These are phyloP conservation scores for Saccharomycodes ludwigii DNA, from an alignment of 805 yeast species.

Conservation along the genomic window DNA sequence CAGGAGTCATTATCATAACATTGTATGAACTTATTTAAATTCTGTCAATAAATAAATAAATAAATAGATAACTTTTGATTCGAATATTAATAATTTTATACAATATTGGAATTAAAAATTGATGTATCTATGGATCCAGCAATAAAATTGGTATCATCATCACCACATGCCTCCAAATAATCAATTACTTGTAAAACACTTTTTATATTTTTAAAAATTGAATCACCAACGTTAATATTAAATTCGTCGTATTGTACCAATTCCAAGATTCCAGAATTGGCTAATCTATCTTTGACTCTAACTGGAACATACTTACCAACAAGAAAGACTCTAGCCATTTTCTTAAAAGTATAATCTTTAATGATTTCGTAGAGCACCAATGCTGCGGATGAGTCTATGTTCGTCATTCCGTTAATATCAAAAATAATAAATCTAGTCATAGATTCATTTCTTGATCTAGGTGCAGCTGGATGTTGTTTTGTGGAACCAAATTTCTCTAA, in stretches of 20 bases:
- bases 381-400: constrained; percentile 69
- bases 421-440: constrained; percentile 49
- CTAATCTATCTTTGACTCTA: constrained; percentile 38
- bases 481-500: constrained; percentile 70
- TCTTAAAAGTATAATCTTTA: constrained; percentile 35
- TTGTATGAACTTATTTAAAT: constrained; percentile 25
- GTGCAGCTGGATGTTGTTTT: constrained; percentile 64
- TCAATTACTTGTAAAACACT: not conserved
- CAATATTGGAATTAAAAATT: constrained; percentile 1
- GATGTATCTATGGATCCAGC: constrained; percentile 9
- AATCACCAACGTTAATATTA: not conserved
- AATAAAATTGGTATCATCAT: too few species aligned
- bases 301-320: constrained; percentile 40
- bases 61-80: not conserved
- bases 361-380: constrained; percentile 58
- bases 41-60: not conserved
- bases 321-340: constrained; percentile 46
- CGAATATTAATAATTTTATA: too few species aligned
- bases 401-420: constrained; percentile 74
- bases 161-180: not conserved
- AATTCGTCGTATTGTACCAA: constrained; percentile 16
- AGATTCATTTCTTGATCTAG: constrained; percentile 32
- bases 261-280: constrained; percentile 41
- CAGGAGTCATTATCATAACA: constrained; percentile 49
- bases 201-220: not conserved